Base-by-base conservation (phyloP, 345 rosid species). In the Bruguiera sexangula region DNA sequence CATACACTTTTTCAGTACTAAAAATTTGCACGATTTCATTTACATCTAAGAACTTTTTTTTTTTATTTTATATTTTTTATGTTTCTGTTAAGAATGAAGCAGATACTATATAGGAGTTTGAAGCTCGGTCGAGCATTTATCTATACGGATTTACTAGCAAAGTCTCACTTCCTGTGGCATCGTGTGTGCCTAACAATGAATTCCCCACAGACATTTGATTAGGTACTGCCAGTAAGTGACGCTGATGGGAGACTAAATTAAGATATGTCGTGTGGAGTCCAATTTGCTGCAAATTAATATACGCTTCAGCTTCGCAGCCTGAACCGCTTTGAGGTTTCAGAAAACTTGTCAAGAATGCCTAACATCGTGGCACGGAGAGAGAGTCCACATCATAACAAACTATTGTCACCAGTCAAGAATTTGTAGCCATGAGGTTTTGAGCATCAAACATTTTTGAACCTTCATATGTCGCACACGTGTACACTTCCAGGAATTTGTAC, bases 191-290 rank as follows among this genome's bases (percentile, higher is more conserved):
- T 39, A 46, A 62, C 51, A 15, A 19, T 8, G 22, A 7, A 53
- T 5, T 19, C 34, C 27, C 26, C 18, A 64, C 8, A 29, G 58
- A 39, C 62, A 59, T 62, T 69, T 63, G 71, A 73, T 66, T 67
- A 60, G 78, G 70, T 27, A 59, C 62, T 53, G 81, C 54, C 27
- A 66, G 75, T 60, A 57, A n/a, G 65, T 26, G 82, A 76, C 59
- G 67, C 20, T 65, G 82, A 78, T 61, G 22, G 63, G 60, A 55
- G 76, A 67, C 69, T 20, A 22, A 65, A 64, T 60, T 50, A 19
- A 19, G 37, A 10, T 26, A 37, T 55, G 60, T 54, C 53, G 31
- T 31, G 67, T 62, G 50, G 54, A 10, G 24, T 50, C 16, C 37
- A 53, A 2, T 55, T 59, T 60, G 57, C 58, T 34, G 48, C 15